Conservation (phyloP, 305 asterid genomes). For the Fraxinus baroniana region DNA sequence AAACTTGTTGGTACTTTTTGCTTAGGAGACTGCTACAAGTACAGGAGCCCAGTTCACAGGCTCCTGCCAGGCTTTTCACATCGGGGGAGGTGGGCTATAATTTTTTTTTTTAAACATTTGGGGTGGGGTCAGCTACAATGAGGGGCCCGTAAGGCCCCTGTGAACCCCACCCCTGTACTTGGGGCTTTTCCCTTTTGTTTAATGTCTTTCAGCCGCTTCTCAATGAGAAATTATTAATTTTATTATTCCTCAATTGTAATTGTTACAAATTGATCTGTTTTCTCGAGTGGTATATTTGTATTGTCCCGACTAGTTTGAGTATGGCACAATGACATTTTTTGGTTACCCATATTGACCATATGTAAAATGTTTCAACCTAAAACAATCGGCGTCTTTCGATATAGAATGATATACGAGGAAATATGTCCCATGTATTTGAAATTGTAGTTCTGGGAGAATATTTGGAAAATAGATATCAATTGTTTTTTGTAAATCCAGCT, state of each 20-base stretch:
- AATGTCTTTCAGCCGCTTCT: neutral
- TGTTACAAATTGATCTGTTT: conserved; percentile 5
- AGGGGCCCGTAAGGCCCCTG: no score
- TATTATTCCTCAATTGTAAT: neutral
- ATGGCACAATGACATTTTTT: conserved; percentile 1
- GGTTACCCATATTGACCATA: neutral
- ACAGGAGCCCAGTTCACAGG: no score
- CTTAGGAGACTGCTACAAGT: no score
- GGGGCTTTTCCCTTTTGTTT: no score
- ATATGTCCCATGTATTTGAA: neutral
- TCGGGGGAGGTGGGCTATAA: no score
- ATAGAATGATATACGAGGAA: neutral
- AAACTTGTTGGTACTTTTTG: neutral
- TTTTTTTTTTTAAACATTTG: no score
- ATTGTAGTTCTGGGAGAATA: neutral
- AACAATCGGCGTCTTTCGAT: neutral
- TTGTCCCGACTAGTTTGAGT: conserved; percentile 11
- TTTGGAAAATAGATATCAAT: neutral
- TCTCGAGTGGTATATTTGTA: neutral
- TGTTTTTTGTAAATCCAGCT: neutral
- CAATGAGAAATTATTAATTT: neutral
- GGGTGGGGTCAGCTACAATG: no score
- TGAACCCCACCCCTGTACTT: no score
- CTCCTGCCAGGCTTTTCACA: no score
- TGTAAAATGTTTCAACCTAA: neutral